Base-by-base conservation (phyloP, 768 basidiomycete species). In the Amanita inopinata region DNA sequence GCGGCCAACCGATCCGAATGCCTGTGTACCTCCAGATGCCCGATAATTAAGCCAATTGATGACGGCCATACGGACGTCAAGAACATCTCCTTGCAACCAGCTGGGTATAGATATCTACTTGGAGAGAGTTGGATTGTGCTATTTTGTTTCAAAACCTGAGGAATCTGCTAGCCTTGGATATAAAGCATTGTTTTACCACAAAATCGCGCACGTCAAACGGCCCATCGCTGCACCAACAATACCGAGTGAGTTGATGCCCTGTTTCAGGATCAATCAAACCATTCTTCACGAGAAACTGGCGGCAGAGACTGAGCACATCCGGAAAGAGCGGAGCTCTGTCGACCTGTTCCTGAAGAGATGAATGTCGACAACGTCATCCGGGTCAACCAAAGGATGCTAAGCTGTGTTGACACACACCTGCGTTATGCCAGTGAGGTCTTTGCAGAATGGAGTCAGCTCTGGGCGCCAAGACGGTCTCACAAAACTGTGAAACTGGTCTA, bases 401-500 rank as follows among this genome's bases (percentile, higher is more conserved):
- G n/a, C n/a, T n/a, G n/a, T n/a, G 32, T 15, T 15, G 5, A 34
- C 5, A 56, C 78, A 48, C 47, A 93, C 93, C 70, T 99, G 94
- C 2, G 80, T 82, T 45, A 99, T 92, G 12, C 92, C 91, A 7
- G 94, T 99, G 34, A 99, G 68, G 25, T 75, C 61, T 14, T 71
- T 89, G 59, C 94, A 97, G 57, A 96, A 99, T 3, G 71, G 62
- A 5, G 87, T 82, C 5, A 99, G 70, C 39, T 61, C 67, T 1
- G 93, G 91, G 33, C 73, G 67, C 89, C 91, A 97, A 4, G 79
- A 83, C 5, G 94, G 94, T 54, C 69, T 70, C 33, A 97, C 90
- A 59, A 87, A 94, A 50, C 77, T 81, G 47, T 85, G 80, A 64
- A 92, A 98, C 57, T 89, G 86, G 50, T 78, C 83, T 14, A 83